Evolutionary conservation across 192 early-diverging fungal genomes (phyloP).

Genomic region (Phycomyces nitens): DNA sequence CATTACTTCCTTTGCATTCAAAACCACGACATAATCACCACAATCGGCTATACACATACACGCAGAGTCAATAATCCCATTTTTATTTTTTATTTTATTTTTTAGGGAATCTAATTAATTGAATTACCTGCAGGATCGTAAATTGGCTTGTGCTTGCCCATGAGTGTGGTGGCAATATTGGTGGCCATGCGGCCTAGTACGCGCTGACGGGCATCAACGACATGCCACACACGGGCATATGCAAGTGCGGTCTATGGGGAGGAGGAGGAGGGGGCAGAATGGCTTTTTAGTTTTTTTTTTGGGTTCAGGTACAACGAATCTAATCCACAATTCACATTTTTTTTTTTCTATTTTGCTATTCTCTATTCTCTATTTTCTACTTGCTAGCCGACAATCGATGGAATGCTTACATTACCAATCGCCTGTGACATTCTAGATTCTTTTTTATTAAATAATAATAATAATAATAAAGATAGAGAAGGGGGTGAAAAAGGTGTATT

Average conservation of each 20-base stretch:
- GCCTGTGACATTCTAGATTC: constrained; percentile 47
- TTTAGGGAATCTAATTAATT: no score
- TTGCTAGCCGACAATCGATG: no score
- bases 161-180: constrained; percentile 82
- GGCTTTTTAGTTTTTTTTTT: not conserved
- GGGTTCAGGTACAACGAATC: no score
- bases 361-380: no score
- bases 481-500: not conserved
- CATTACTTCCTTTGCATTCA: constrained; percentile 79
- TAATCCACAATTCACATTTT: no score
- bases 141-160: constrained; percentile 96
- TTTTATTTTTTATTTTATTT: no score
- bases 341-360: no score
- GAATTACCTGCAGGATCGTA: constrained; percentile 83
- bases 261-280: not conserved
- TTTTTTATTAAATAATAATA: not conserved
- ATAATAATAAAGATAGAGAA: constrained; percentile 11
- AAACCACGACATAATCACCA: constrained; percentile 95
- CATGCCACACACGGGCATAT: constrained; percentile 87
- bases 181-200: constrained; percentile 84
- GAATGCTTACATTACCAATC: constrained; percentile 49
- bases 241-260: constrained; percentile 66
- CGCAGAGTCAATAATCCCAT: not conserved
- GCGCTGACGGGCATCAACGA: constrained; percentile 84
- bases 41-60: constrained; percentile 63